Percentiles rank a stretch among this genome's conserved stretches.
Conservation (phyloP, 106 monocot genomes). For the Acorus calamus region DNA sequence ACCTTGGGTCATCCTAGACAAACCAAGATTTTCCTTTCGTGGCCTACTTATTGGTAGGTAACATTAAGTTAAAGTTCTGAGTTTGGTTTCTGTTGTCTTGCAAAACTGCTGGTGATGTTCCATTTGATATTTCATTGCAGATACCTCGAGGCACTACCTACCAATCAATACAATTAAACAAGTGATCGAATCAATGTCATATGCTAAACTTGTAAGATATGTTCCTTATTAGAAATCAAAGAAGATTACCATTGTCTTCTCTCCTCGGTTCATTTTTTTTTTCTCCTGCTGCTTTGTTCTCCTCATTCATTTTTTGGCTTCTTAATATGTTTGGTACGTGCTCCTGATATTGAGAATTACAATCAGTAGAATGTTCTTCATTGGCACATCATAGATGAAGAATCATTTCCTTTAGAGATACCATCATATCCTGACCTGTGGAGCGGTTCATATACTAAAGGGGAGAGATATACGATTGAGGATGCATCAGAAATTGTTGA, state of each 20-base stretch:
- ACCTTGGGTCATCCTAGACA: conserved; percentile 89
- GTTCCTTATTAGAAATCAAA: conserved; percentile 1
- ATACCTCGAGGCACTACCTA: conserved; percentile 83
- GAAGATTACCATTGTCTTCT: not conserved
- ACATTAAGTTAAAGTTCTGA: not conserved
- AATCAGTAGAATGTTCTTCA: conserved; percentile 99
- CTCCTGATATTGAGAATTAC: conserved; percentile 24
- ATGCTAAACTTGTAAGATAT: conserved; percentile 82
- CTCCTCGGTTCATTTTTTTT: not conserved
- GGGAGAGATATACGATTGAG: conserved; percentile 86
- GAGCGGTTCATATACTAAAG: conserved; percentile 86
- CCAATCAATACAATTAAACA: conserved; percentile 83
- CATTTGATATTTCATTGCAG: conserved; percentile 27
- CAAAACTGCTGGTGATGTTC: too few relatives aligned
- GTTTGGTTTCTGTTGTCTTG: too few relatives aligned
- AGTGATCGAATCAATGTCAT: conserved; percentile 97
- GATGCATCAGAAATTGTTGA: conserved; percentile 87
- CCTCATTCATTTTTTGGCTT: conserved; percentile 1
- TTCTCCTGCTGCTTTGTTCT: not conserved
- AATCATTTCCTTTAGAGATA: conserved; percentile 94
- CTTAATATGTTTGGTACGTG: conserved; percentile 9
- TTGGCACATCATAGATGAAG: conserved; percentile 96
- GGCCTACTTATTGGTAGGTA: conserved; percentile 87
- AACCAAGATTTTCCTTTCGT: conserved; percentile 91
- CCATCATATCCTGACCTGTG: conserved; percentile 89